Evolutionary conservation across 345 rosid genomes (phyloP), one percentile per base, ranked within the genome.

Genomic region (Eutrema heterophyllum): DNA sequence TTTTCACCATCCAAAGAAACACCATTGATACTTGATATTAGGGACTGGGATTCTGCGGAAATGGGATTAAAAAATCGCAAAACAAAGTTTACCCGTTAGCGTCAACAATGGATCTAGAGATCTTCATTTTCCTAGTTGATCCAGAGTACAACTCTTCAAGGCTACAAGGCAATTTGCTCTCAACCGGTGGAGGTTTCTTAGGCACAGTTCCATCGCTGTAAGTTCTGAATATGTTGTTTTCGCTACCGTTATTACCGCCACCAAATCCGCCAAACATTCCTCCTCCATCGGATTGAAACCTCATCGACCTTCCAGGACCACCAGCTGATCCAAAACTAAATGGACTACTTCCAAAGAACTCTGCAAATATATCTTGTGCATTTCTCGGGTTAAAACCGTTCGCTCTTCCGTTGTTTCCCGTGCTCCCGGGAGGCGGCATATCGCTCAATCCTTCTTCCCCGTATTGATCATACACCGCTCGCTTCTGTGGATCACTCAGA

Each of bases 371-470:
- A 67, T 95, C 99, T 67, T 95, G 94, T 0, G 99, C 99, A 66
- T 90, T 90, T 74, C 99, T 86, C 0, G 98, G 98, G 82, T 90
- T 90, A 73, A 95, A 95, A 8, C 97, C 97, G 15, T 59, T 79
- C 2, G 82, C 68, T 69, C 83, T 86, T 57, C 79, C 80, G 3
- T 72, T 80, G 41, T 81, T 81, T 74, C 86, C 89, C 12, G 84
- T 72, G 62, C 78, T 85, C 44, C 86, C 85, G 0, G 91, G 79
- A 5, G 91, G 87, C 8, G 96, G 96, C 77, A 79, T 80, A 68
- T 90, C 98, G 78, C 87, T 95, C 65, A 95, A 76, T 4, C 98
- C 98, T 82, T 95, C 98, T 83, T 92, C 97, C 3, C 99, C 99
- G 53, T 86, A 81, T 60, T 88, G 98, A 71, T 95, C 98, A 70